Evolutionary conservation across 371 early-diverging fungal genomes (phyloP).

Genomic region (Dinochytrium kinnereticum): DNA sequence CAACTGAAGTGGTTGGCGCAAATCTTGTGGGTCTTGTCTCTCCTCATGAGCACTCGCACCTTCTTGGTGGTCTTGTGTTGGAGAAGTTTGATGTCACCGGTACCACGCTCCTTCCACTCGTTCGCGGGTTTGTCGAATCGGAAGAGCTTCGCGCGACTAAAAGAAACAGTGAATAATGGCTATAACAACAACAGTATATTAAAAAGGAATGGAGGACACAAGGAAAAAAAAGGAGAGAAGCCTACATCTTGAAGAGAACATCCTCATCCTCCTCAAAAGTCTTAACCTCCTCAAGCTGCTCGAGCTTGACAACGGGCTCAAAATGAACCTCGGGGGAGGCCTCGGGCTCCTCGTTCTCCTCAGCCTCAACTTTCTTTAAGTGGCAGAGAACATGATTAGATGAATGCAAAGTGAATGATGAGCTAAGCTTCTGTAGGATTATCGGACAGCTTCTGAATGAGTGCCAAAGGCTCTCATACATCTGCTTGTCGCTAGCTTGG

Average conservation of each 20-base stretch:
- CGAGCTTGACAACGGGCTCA: slow-evolving; percentile 93
- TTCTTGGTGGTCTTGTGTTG: slow-evolving; percentile 87
- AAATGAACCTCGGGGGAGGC: slow-evolving; percentile 91
- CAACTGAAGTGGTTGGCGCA: slow-evolving; percentile 97
- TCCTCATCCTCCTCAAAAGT: slow-evolving; percentile 96
- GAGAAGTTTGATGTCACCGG: slow-evolving; percentile 94
- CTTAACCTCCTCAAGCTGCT: slow-evolving; percentile 87
- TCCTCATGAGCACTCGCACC: slow-evolving; percentile 94
- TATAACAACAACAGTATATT: slow-evolving; percentile 6
- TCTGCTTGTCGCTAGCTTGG: too few relatives aligned
- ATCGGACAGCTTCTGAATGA: too few relatives aligned
- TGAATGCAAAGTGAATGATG: not conserved
- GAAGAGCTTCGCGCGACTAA: slow-evolving; percentile 98
- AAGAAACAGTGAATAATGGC: too few relatives aligned
- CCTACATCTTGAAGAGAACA: slow-evolving; percentile 92
- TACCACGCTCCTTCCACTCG: slow-evolving; percentile 99
- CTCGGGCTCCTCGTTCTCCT: slow-evolving; percentile 68
- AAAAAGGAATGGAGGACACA: slow-evolving; percentile 14
- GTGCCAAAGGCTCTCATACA: too few relatives aligned
- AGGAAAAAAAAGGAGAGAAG: slow-evolving; percentile 14
- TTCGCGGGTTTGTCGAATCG: slow-evolving; percentile 85
- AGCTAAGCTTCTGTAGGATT: too few relatives aligned
- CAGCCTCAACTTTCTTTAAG: slow-evolving; percentile 13
- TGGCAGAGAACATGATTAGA: too few relatives aligned
- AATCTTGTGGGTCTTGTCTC: slow-evolving; percentile 96